Evolutionary conservation across 306 rosid genomes (phyloP).

Genomic region (Trifolium dubium): DNA sequence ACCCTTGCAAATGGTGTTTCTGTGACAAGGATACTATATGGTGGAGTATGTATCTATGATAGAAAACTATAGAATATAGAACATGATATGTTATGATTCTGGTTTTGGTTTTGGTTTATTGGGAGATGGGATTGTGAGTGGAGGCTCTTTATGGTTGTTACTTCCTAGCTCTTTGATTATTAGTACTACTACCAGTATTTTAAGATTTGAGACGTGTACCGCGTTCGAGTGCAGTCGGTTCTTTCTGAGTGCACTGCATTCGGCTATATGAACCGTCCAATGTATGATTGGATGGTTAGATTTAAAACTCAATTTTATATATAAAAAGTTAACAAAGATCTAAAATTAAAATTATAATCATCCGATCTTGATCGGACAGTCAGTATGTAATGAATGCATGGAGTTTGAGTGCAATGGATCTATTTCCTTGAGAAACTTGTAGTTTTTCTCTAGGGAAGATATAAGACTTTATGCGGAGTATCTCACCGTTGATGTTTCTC

Average conservation of each 20-base stretch:
- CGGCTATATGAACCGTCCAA: too few species aligned
- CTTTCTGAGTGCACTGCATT: too few species aligned
- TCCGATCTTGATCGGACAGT: too few species aligned
- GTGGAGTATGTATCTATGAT: not conserved
- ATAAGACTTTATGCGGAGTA: constrained; percentile 26
- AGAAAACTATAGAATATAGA: constrained; percentile 25
- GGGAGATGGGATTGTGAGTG: constrained; percentile 33
- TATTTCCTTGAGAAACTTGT: constrained; percentile 18
- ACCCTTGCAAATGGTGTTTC: constrained; percentile 41
- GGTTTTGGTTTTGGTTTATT: constrained; percentile 34
- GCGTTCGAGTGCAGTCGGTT: too few species aligned
- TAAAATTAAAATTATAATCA: too few species aligned
- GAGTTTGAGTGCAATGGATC: too few species aligned
- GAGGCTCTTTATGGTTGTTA: constrained; percentile 18
- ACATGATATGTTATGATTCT: constrained; percentile 26
- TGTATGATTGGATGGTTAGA: too few species aligned
- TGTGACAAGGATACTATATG: constrained; percentile 14
- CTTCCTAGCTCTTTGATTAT: constrained; percentile 10
- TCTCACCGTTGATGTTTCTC: constrained; percentile 44
- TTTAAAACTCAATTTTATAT: too few species aligned
- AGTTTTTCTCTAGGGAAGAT: constrained; percentile 34
- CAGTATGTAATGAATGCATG: too few species aligned
- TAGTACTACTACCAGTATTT: not conserved
- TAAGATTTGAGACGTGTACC: constrained; percentile 6
- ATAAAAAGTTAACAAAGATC: too few species aligned